Evolutionary conservation across 495 filamentous ascomycete genomes (phyloP).

Genomic region (Elasticomyces elasticus): DNA sequence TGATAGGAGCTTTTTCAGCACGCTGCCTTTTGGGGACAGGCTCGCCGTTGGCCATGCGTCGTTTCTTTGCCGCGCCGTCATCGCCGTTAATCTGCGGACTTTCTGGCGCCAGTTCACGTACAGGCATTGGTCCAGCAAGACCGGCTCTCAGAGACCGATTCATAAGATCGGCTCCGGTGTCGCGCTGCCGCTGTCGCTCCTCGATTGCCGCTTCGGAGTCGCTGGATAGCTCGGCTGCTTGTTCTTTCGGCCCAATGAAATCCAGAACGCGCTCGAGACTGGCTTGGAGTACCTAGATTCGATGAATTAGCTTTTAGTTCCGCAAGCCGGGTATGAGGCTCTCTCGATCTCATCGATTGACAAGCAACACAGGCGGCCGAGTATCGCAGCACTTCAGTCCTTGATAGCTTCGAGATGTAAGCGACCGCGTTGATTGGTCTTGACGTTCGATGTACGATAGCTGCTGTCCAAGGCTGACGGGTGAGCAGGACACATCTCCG

Average conservation of each 20-base stretch:
- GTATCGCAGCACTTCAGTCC: no score
- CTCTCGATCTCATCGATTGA: no score
- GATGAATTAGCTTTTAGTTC: no score
- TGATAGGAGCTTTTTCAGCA: conserved; percentile 30
- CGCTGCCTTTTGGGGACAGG: conserved; percentile 50
- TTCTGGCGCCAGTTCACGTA: conserved; percentile 6
- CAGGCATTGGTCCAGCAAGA: conserved; percentile 8
- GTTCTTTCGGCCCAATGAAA: conserved; percentile 54
- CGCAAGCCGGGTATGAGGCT: no score
- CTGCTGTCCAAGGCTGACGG: no score
- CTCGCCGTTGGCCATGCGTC: conserved; percentile 55
- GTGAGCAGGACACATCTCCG: no score
- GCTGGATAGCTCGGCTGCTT: conserved; percentile 29
- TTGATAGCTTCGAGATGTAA: no score
- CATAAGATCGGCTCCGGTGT: conserved; percentile 49
- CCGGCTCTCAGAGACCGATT: conserved; percentile 42
- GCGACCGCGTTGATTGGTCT: no score
- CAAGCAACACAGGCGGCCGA: no score
- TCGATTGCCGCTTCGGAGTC: conserved; percentile 42
- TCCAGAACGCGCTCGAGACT: conserved; percentile 77
- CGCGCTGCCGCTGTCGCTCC: conserved; percentile 29
- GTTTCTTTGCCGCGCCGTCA: conserved; percentile 1
- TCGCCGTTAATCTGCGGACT: conserved; percentile 2
- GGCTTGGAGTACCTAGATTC: conserved; percentile 72
- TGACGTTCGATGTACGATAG: no score